These are phyloP conservation scores for Fusarium torulosum DNA, from an alignment of 2,329 filamentous ascomycete genomes.

Conservation along the genomic window DNA sequence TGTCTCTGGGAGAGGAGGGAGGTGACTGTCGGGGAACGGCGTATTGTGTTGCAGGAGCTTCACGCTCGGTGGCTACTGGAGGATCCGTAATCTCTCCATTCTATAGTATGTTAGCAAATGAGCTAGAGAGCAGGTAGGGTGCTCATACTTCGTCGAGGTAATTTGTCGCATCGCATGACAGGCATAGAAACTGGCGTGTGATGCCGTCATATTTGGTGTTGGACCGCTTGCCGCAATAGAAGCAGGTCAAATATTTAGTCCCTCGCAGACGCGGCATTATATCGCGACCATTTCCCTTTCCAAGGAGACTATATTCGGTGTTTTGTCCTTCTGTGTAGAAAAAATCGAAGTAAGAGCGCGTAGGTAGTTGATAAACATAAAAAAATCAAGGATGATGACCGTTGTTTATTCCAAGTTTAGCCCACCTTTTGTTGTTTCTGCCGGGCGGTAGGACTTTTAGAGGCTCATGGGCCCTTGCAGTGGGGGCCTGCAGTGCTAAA, in stretches of 20 bases:
- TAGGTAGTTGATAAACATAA: constrained; percentile 28
- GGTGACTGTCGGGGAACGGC: constrained; percentile 57
- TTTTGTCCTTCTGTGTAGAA: neutral
- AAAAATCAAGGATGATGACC: constrained; percentile 24
- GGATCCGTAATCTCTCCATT: constrained; percentile 92
- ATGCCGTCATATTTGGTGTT: constrained; percentile 68
- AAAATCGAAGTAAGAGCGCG: neutral
- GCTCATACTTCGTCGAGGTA: constrained; percentile 82
- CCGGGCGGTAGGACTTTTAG: constrained; percentile 51
- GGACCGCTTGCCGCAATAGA: constrained; percentile 84
- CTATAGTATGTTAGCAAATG: constrained; percentile 57
- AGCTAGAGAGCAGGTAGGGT: fast-evolving
- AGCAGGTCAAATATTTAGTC: constrained; percentile 72
- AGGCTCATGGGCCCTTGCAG: constrained; percentile 22
- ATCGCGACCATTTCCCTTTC: constrained; percentile 27
- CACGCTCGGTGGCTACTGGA: constrained; percentile 68
- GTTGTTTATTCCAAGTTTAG: constrained; percentile 36
- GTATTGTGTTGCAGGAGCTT: constrained; percentile 60
- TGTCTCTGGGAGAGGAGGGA: constrained; percentile 42
- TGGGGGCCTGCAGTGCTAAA: constrained; percentile 14
- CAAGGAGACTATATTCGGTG: neutral
- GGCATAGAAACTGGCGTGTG: constrained; percentile 77
- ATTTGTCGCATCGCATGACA: constrained; percentile 86
- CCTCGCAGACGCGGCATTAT: constrained; percentile 60
- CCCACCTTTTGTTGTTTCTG: constrained; percentile 50